phyloP scores from a whole-genome alignment of 352 stramenopile species.

The Globisporangium paroecandrum region DNA sequence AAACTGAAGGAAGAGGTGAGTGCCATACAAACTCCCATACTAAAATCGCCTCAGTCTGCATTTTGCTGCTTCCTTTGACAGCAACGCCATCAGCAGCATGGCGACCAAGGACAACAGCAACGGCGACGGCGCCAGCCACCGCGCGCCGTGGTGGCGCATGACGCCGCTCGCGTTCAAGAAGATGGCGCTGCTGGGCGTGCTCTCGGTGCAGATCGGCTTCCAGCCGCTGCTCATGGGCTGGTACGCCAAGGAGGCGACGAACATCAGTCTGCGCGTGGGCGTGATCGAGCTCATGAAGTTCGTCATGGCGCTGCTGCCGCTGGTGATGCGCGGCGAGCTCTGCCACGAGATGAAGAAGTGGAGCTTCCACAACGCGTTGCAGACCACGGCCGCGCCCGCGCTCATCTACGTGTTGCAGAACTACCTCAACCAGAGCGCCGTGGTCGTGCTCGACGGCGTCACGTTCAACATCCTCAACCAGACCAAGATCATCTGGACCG shows the following conservation, averaged over 20 bases:
- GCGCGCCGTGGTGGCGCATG: constrained; percentile 11
- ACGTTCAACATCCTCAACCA: constrained; percentile 87
- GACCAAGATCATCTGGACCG: constrained; percentile 89
- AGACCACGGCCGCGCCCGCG: constrained; percentile 64
- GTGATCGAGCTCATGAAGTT: constrained; percentile 79
- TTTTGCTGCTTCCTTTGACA: not conserved
- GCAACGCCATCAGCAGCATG: not conserved
- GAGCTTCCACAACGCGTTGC: constrained; percentile 46
- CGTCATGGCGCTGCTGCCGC: constrained; percentile 53
- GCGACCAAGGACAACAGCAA: not conserved
- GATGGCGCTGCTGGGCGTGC: constrained; percentile 50
- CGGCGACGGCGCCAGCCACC: not conserved
- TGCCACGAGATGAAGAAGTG: constrained; percentile 62
- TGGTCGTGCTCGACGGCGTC: constrained; percentile 73
- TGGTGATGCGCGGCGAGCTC: constrained; percentile 47
- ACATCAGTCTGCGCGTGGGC: constrained; percentile 67
- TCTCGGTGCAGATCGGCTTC: constrained; percentile 73
- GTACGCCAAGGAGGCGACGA: constrained; percentile 54
- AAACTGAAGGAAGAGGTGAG: not conserved
- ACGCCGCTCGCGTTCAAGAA: constrained; percentile 49
- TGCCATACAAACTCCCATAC: constrained; percentile 2
- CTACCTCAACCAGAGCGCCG: constrained; percentile 74
- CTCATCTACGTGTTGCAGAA: constrained; percentile 86
- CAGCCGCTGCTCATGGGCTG: constrained; percentile 77
- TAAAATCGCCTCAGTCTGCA: not conserved